Evolutionary conservation across 2,329 filamentous ascomycete genomes (phyloP).

Genomic region (Bipolaris gigantea): DNA sequence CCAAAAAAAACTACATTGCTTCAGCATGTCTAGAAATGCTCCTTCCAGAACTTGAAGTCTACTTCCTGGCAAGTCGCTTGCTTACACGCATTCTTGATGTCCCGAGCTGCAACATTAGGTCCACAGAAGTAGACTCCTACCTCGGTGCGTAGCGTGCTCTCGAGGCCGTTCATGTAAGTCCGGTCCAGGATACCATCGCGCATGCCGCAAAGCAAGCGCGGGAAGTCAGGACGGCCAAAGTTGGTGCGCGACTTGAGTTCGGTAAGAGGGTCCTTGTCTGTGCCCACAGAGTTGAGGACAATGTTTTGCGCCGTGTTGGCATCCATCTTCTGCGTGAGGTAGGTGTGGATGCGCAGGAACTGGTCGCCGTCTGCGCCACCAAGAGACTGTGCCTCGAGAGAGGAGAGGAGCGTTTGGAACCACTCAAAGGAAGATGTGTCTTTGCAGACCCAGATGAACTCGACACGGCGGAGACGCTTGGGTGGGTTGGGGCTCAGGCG

Average conservation of each 20-base stretch:
- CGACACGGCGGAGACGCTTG: constrained; percentile 84
- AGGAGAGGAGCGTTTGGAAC: constrained; percentile 93
- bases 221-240: constrained; percentile 92
- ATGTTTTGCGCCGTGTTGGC: constrained; percentile 94
- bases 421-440: constrained; percentile 96
- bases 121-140: constrained; percentile 99
- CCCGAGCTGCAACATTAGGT: constrained; percentile 75
- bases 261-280: constrained; percentile 84
- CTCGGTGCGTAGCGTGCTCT: constrained; percentile 75
- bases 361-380: constrained; percentile 67
- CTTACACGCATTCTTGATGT: constrained; percentile 82
- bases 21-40: constrained; percentile 62
- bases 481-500: constrained; percentile 88
- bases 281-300: constrained; percentile 90
- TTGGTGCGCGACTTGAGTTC: constrained; percentile 89
- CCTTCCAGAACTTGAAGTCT: constrained; percentile 98
- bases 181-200: constrained; percentile 83
- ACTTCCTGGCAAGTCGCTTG: constrained; percentile 74
- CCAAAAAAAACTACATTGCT: neutral
- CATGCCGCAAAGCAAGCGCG: constrained; percentile 78
- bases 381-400: constrained; percentile 82
- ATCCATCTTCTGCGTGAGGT: constrained; percentile 91
- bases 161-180: constrained; percentile 80
- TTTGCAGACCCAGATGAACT: constrained; percentile 99
- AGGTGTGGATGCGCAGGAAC: constrained; percentile 97